Evolutionary conservation across 1,139 yeast genomes (phyloP), one percentile per base, ranked within the genome.

Genomic region (Pichia terricola): DNA sequence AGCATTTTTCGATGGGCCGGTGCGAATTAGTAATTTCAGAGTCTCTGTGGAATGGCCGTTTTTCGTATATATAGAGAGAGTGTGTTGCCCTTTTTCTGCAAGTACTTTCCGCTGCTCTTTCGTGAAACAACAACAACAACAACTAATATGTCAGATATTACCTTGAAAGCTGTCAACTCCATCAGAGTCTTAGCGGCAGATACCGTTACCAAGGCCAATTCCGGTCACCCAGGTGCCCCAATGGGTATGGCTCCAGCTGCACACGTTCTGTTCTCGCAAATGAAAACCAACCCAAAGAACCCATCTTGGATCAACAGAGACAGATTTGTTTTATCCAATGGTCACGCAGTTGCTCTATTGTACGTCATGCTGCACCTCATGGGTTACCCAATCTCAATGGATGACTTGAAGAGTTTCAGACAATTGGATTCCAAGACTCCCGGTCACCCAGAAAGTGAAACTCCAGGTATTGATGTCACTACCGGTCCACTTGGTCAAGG

Each of bases 211-310:
- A 77, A 80, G 65, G 95, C 97, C 60, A 85, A 91, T 70, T 83
- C 96, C 50, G 99, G 99, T 57, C 99, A 91, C 72, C 99, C 99
- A 46, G 98, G 98, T 76, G 96, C 99, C 45, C 98, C 98, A 59
- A 79, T 91, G 78, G 98, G 97, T 53, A 72, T 91, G 67, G 97
- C 99, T 30, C 96, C 95, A 44, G 76, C 89, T 50, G 84, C 87
- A 46, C 88, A 81, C 63, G 72, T 76, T 45, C 61, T 82, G 53
- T 91, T 82, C 80, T 74, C 79, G 65, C 76, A 81, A 63, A 75
- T 89, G 85, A 81, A 71, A 60, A 79, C 87, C 71, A 87, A 86
- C 78, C 95, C 97, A 58, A 77, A 81, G 70, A 82, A 85, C 73
- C 89, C 96, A 55, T 70, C 75, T 49, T 91, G 96, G 97, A 70